A percentile compares a stretch with the other conserved stretches of the same genome.
phyloP scores from a whole-genome alignment of 345 rosid species.

The Gynandropsis gynandra region DNA sequence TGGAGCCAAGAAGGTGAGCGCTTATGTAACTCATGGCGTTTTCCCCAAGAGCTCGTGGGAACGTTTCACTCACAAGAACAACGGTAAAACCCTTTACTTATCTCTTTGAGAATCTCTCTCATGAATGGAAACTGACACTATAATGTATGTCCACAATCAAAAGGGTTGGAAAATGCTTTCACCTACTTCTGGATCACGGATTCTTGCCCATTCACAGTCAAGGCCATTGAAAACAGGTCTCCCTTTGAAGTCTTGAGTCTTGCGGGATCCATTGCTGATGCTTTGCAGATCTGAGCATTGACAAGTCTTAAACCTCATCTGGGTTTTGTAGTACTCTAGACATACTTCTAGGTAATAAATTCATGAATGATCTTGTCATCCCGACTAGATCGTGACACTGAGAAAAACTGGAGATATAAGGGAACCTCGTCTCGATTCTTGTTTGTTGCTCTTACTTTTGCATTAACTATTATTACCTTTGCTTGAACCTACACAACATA shows the following conservation, averaged over 20 bases:
- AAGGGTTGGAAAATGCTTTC: slow-evolving; percentile 53
- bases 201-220: slow-evolving; percentile 85
- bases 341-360: too few species aligned
- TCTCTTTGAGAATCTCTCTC: background rate
- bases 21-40: slow-evolving; percentile 94
- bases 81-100: slow-evolving; percentile 35
- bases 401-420: too few species aligned
- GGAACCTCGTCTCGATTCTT: too few species aligned
- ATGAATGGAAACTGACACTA: background rate
- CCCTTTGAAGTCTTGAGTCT: slow-evolving; percentile 93
- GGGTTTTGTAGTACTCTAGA: slow-evolving; percentile 16
- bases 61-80: slow-evolving; percentile 51
- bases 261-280: slow-evolving; percentile 82
- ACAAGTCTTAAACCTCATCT: too few species aligned
- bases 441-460: too few species aligned
- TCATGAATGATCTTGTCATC: too few species aligned
- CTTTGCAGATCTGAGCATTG: slow-evolving; percentile 60
- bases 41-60: slow-evolving; percentile 95
- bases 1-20: slow-evolving; percentile 92
- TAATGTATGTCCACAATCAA: slow-evolving; percentile 7
- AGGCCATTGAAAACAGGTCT: slow-evolving; percentile 59
- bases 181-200: slow-evolving; percentile 93
- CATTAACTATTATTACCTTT: too few species aligned
- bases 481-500: too few species aligned
- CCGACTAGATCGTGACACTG: too few species aligned